Percentiles rank a stretch among this genome's conserved stretches.
Evolutionary conservation across 345 rosid genomes (phyloP).

Genomic region (Microthlaspi erraticum): DNA sequence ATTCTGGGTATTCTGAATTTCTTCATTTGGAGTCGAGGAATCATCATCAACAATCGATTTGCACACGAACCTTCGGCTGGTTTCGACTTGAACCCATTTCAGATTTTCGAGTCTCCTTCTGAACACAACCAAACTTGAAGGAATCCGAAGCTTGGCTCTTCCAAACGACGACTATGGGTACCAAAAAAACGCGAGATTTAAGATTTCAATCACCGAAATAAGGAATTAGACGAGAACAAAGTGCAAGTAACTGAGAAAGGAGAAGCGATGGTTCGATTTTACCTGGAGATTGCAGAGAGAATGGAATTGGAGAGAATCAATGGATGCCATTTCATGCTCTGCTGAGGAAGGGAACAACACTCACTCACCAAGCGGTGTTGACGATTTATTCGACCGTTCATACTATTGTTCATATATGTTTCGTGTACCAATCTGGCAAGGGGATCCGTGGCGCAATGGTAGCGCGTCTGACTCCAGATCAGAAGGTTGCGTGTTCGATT

Average conservation of each 20-base stretch:
- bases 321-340: constrained; percentile 52
- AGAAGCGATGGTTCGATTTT: constrained; percentile 9
- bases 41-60: constrained; percentile 46
- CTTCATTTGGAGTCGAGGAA: constrained; percentile 49
- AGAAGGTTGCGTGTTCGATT: constrained; percentile 99
- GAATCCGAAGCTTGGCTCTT: constrained; percentile 44
- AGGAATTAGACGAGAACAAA: neutral
- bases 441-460: constrained; percentile 99
- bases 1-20: constrained; percentile 30
- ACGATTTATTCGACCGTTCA: neutral
- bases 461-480: constrained; percentile 99
- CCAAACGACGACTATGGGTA: constrained; percentile 50
- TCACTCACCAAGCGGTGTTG: neutral
- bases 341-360: constrained; percentile 10
- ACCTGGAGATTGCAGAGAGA: constrained; percentile 48
- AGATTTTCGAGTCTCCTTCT: constrained; percentile 36
- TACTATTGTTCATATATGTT: accelerated
- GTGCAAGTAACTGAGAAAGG: neutral
- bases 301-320: constrained; percentile 49
- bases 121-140: constrained; percentile 43
- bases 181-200: neutral
- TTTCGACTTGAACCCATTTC: constrained; percentile 31
- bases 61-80: constrained; percentile 30
- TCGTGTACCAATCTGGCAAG: accelerated
- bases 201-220: neutral